Evolutionary conservation across 306 rosid genomes (phyloP).

Genomic region (Lagenaria siceraria): DNA sequence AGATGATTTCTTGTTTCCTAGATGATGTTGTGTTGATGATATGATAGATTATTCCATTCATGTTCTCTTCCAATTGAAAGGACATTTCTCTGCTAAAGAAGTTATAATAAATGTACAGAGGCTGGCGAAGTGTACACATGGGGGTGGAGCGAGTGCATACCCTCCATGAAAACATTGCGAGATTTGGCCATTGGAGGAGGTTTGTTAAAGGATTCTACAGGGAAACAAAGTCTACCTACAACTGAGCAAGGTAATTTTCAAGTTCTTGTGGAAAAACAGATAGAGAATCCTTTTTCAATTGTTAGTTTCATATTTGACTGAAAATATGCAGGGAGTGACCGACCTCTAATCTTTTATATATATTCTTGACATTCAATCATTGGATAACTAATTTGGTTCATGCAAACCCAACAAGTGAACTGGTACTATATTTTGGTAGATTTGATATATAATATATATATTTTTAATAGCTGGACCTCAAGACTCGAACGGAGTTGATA

Average conservation of each 20-base stretch:
- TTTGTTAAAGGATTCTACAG: slow-evolving; percentile 33
- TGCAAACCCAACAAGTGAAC: neutral
- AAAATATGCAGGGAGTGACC: slow-evolving; percentile 31
- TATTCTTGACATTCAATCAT: neutral
- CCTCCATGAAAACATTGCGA: slow-evolving; percentile 48
- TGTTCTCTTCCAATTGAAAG: neutral
- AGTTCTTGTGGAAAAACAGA: neutral
- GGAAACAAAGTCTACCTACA: slow-evolving; percentile 31
- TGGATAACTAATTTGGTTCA: neutral
- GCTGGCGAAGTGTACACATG: slow-evolving; percentile 65
- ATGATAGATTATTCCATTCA: neutral
- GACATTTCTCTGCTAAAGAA: neutral
- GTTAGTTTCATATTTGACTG: slow-evolving; percentile 15
- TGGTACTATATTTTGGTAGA: neutral
- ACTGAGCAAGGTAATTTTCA: slow-evolving; percentile 43
- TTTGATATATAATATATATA: neutral
- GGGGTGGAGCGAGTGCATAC: slow-evolving; percentile 97
- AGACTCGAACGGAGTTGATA: slow-evolving; percentile 39
- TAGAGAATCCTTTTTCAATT: neutral
- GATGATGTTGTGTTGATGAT: neutral
- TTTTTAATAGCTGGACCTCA: slow-evolving; percentile 13
- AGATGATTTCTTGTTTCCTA: neutral
- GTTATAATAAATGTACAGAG: slow-evolving; percentile 25
- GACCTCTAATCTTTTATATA: neutral
- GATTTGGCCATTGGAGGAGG: slow-evolving; percentile 37